Percentiles rank a stretch among this genome's conserved stretches.
Conservation (phyloP, 768 basidiomycete genomes). For the Auricularia sp. region DNA sequence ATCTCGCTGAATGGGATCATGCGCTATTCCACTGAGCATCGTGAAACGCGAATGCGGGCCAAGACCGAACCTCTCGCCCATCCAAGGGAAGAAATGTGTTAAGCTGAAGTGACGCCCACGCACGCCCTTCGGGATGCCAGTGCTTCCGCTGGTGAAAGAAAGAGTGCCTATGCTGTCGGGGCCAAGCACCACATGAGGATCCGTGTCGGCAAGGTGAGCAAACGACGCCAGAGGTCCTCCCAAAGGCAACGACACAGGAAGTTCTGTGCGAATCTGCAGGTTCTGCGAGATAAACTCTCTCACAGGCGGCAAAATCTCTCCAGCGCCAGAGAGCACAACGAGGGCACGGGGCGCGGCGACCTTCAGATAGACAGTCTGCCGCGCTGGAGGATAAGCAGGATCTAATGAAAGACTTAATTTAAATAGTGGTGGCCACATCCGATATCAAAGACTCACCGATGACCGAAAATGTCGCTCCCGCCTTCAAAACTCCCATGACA, state of each 20-base stretch:
- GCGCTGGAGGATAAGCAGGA: constrained; percentile 88
- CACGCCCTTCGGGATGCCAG: constrained; percentile 98
- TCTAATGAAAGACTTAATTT: constrained; percentile 35
- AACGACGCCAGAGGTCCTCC: constrained; percentile 33
- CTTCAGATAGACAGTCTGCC: constrained; percentile 86
- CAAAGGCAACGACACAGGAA: constrained; percentile 39
- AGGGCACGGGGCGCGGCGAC: constrained; percentile 90
- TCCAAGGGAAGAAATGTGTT: constrained; percentile 99
- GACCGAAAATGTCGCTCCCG: constrained; percentile 93
- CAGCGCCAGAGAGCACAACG: constrained; percentile 84
- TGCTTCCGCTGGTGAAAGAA: constrained; percentile 94
- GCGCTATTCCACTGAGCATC: constrained; percentile 97
- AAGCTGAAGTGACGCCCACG: constrained; percentile 88
- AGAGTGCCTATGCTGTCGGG: constrained; percentile 92
- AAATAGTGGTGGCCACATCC: too few species aligned
- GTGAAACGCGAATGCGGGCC: constrained; percentile 75
- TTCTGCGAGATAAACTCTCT: constrained; percentile 71
- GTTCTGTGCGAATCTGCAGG: constrained; percentile 78
- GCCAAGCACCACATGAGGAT: constrained; percentile 79
- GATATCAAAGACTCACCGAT: constrained; percentile 52
- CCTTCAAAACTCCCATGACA: constrained; percentile 92
- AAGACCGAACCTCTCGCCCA: constrained; percentile 80
- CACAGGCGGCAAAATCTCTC: constrained; percentile 66
- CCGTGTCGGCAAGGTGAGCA: constrained; percentile 46
- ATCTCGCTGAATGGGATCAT: constrained; percentile 97